phyloP scores from a whole-genome alignment of 2,329 filamentous ascomycete species.

The Fusarium sarcochroum region DNA sequence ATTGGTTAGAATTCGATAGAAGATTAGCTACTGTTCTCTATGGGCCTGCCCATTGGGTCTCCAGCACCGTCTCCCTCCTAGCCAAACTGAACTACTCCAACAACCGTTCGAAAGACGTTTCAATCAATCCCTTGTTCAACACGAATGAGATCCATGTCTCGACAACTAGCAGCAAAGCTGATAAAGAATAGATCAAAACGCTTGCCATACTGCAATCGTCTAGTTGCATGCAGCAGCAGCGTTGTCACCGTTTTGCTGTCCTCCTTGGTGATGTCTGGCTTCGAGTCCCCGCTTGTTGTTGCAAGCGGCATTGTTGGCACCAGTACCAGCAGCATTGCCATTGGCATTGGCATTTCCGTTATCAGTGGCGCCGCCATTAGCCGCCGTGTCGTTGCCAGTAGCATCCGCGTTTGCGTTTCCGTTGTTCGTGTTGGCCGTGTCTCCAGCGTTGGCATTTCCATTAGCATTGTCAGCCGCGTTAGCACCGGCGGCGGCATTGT shows the following conservation, averaged over 20 bases:
- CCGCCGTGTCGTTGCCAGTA: too few species aligned
- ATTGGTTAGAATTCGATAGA: too few species aligned
- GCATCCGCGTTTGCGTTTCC: too few species aligned
- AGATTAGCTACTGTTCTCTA: neutral
- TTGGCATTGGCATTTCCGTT: neutral
- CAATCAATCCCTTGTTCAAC: too few species aligned
- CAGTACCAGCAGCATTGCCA: neutral
- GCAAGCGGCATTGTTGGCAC: neutral
- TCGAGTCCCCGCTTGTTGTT: slow-evolving; percentile 2
- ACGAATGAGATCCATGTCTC: neutral
- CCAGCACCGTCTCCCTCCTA: neutral
- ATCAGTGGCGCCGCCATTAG: too few species aligned
- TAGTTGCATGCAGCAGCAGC: slow-evolving; percentile 14
- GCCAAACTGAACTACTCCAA: neutral
- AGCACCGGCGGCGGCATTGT: neutral
- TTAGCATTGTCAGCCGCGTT: neutral
- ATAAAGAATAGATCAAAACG: neutral
- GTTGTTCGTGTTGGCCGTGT: too few species aligned
- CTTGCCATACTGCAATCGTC: neutral
- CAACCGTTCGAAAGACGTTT: too few species aligned
- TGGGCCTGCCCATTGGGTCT: slow-evolving; percentile 10
- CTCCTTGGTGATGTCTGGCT: slow-evolving; percentile 1
- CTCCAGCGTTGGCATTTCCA: neutral
- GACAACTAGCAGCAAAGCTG: fast-evolving
- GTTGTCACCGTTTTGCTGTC: neutral